Evolutionary conservation across 176 grass and related monocot genomes (phyloP).

Genomic region (Pharus latifolius): DNA sequence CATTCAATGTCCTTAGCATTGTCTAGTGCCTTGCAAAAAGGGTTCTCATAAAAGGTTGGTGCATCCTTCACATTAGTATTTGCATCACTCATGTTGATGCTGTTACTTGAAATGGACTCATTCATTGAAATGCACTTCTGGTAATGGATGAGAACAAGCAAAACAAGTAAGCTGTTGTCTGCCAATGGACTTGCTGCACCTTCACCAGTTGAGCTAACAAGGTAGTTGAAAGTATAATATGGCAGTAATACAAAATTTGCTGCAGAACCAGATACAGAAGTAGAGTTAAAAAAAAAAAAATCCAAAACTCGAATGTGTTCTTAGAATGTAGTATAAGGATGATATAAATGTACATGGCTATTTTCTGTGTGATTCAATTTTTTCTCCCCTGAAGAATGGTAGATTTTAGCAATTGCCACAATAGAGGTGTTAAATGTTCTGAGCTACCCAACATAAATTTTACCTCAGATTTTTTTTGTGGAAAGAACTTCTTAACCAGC

Average conservation of each 20-base stretch:
- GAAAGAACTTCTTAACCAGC: too few species aligned
- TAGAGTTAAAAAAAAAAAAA: neutral
- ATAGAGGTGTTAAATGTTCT: neutral
- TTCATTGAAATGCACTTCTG: constrained; percentile 59
- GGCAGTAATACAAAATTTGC: constrained; percentile 90
- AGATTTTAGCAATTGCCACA: neutral
- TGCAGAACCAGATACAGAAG: constrained; percentile 41
- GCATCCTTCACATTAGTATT: constrained; percentile 41
- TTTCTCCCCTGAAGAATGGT: too few species aligned
- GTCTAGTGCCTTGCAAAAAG: constrained; percentile 82
- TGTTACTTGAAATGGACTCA: constrained; percentile 34
- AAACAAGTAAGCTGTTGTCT: constrained; percentile 79
- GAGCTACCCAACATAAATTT: neutral
- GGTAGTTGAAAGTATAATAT: constrained; percentile 90
- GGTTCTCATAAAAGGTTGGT: constrained; percentile 75
- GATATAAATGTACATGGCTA: neutral
- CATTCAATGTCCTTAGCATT: constrained; percentile 84
- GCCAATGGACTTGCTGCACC: constrained; percentile 60
- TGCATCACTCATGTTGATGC: constrained; percentile 32
- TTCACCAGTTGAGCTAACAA: constrained; percentile 64
- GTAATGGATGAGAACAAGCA: constrained; percentile 88
- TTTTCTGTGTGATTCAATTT: neutral
- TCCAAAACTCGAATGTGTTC: neutral
- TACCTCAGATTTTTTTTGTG: neutral
- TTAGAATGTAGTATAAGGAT: constrained; percentile 9